Evolutionary conservation across 163 green algal genomes (phyloP).

Genomic region (Dunaliella salina): DNA sequence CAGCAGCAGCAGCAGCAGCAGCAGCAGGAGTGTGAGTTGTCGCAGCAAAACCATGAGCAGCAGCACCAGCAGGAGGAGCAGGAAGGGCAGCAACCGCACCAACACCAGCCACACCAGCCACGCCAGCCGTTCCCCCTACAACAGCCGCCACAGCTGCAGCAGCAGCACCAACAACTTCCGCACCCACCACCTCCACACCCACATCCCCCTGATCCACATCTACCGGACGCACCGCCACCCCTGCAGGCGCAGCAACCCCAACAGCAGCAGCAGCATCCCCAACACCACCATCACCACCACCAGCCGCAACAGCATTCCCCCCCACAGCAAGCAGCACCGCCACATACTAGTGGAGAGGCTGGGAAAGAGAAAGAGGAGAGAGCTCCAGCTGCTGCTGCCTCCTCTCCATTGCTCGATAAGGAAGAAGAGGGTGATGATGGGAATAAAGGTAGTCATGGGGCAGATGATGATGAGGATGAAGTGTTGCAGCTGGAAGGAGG

Average conservation of each 20-base stretch:
- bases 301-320: not conserved
- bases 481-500: not conserved
- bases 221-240: no score
- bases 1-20: slow-evolving; percentile 4
- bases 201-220: no score
- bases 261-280: not conserved
- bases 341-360: not conserved
- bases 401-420: no score
- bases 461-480: not conserved
- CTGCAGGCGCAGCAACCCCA: not conserved
- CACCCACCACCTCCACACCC: no score
- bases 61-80: not conserved
- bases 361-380: not conserved
- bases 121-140: no score
- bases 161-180: no score
- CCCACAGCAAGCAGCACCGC: not conserved
- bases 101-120: no score
- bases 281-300: not conserved
- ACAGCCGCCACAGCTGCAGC: no score
- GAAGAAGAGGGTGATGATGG: no score
- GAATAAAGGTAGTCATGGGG: no score
- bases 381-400: not conserved
- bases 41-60: not conserved
- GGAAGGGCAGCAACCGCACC: not conserved
- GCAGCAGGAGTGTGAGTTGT: not conserved